Evolutionary conservation across 2,329 filamentous ascomycete species (phyloP).

Genomic region (Ceratocystis papillata): DNA sequence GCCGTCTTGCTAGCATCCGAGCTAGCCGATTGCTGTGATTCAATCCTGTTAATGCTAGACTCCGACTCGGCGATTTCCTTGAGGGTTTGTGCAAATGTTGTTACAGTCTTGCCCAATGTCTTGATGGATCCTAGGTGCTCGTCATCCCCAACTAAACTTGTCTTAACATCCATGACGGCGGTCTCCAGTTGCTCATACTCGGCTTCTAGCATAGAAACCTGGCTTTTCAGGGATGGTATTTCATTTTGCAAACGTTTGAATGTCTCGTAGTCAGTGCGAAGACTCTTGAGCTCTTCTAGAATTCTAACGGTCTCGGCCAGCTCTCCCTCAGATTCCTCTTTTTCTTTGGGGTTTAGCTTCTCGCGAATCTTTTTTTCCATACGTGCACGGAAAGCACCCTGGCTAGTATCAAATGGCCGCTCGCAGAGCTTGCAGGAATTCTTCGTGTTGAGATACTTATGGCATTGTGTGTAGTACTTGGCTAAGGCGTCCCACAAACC

Average conservation of each 20-base stretch:
- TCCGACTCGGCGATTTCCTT: slow-evolving; percentile 62
- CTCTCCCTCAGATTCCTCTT: slow-evolving; percentile 51
- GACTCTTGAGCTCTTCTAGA: slow-evolving; percentile 50
- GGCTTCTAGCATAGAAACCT: slow-evolving; percentile 50
- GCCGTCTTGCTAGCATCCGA: slow-evolving; percentile 37
- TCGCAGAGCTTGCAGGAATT: slow-evolving; percentile 69
- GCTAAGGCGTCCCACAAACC: slow-evolving; percentile 58
- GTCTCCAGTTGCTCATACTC: slow-evolving; percentile 51
- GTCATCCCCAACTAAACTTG: slow-evolving; percentile 51
- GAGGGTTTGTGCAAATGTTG: slow-evolving; percentile 60
- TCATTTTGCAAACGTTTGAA: slow-evolving; percentile 61
- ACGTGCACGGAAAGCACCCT: slow-evolving; percentile 46
- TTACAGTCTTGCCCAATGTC: slow-evolving; percentile 62
- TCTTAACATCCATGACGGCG: slow-evolving; percentile 58
- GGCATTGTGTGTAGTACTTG: slow-evolving; percentile 59
- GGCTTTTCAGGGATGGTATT: slow-evolving; percentile 56
- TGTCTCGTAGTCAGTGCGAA: slow-evolving; percentile 59
- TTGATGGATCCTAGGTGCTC: slow-evolving; percentile 62
- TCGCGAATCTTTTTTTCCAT: slow-evolving; percentile 58
- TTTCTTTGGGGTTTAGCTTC: slow-evolving; percentile 50
- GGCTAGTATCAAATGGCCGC: slow-evolving; percentile 53
- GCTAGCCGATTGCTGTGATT: slow-evolving; percentile 60
- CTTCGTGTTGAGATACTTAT: slow-evolving; percentile 53
- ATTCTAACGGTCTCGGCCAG: slow-evolving; percentile 42
- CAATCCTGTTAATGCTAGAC: slow-evolving; percentile 61